Evolutionary conservation across 164 flowering plant genomes (phyloP), one percentile per base, ranked within the genome.

Genomic region (Paratinospora sagittata): DNA sequence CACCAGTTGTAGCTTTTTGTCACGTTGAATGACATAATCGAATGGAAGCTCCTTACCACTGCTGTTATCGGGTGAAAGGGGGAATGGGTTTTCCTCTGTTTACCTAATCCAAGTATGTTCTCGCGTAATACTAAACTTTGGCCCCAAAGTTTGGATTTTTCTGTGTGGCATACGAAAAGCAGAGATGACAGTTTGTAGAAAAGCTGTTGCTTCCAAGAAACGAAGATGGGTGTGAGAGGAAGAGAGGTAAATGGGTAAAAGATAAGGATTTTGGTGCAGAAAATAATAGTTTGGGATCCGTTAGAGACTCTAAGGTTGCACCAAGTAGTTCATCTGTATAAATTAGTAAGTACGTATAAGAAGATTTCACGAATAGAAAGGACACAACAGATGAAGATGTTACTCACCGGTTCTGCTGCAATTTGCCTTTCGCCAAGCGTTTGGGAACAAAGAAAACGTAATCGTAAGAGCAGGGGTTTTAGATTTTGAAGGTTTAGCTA

Each of bases 1-100:
- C 19, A 87, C 97, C 75, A 95, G 71, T 73, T 88, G 90, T 34
- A 95, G 84, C 81, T 95, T 92, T 88, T 95, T 95, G 70, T 95
- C 98, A 65, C 83, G 85, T 64, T 95, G 90, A 63, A 95, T 89
- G 27, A 92, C 96, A 74, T 89, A 90, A 70, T 92, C 98, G 61
- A 92, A 88, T 11, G 98, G 84, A 37, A 80, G 78, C 81, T 95
- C 97, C 81, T 95, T 95, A 92, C 96, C 36, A 74, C 89, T 55
- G 97, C 93, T 74, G 81, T 79, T 21, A 92, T 73, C 3, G 89
- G 89, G 39, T 58, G 75, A 79, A 80, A 55, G 0, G 85, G 81
- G 34, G 72, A 70, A 70, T n/a, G n/a, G n/a, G n/a, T n/a, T n/a
- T n/a, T n/a, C n/a, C n/a, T n/a, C n/a, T n/a, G n/a, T n/a, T n/a